A percentile compares a stretch with the other conserved stretches of the same genome.
These are phyloP conservation scores for Coemansia sp. DNA, from an alignment of 192 early-diverging fungal genomes.

Conservation along the genomic window DNA sequence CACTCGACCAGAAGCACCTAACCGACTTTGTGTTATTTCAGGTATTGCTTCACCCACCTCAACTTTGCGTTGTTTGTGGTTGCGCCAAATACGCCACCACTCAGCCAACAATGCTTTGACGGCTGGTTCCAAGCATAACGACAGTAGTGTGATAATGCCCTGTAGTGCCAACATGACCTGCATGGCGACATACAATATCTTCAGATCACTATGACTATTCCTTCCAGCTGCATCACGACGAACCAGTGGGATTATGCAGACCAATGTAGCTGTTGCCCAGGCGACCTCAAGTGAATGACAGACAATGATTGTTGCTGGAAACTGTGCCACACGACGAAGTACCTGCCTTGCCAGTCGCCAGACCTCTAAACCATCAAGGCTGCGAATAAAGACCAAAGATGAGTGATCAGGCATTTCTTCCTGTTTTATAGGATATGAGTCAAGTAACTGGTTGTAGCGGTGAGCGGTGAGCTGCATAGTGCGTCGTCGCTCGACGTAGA, in stretches of 20 bases:
- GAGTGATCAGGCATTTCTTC: not conserved
- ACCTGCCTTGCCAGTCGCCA: conserved; percentile 31
- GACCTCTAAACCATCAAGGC: conserved; percentile 12
- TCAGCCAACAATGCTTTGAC: conserved; percentile 14
- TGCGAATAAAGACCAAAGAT: conserved; percentile 21
- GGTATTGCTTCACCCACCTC: not conserved
- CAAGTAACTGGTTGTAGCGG: conserved; percentile 7
- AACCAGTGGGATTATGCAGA: conserved; percentile 21
- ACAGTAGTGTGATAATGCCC: conserved; percentile 28
- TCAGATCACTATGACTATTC: conserved; percentile 12
- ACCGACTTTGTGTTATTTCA: not conserved
- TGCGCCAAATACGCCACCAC: conserved; percentile 10
- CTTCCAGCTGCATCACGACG: not conserved
- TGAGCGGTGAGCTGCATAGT: conserved; percentile 14
- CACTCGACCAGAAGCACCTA: not conserved
- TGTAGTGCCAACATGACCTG: conserved; percentile 33
- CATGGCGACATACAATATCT: conserved; percentile 30
- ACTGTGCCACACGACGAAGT: conserved; percentile 38
- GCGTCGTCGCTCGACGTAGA: conserved; percentile 19
- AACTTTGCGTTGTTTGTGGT: not conserved
- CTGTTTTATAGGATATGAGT: not conserved
- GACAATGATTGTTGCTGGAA: conserved; percentile 30
- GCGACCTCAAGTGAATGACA: conserved; percentile 33
- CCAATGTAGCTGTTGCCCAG: conserved; percentile 30
- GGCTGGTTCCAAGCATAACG: conserved; percentile 25